Evolutionary conservation across 139 green algal genomes (phyloP), one percentile per base, ranked within the genome.

Genomic region (Coelastrella sp.): DNA sequence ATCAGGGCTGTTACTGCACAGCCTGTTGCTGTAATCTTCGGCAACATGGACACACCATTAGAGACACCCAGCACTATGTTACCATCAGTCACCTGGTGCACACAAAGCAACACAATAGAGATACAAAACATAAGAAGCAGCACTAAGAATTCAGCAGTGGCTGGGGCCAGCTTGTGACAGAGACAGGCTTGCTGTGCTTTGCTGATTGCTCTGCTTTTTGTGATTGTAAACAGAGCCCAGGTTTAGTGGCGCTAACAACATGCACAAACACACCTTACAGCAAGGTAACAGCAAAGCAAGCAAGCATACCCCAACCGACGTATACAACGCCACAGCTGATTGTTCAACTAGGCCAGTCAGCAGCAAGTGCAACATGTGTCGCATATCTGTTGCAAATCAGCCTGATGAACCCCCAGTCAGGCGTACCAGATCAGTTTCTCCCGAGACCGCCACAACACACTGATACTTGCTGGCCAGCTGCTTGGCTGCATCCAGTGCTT

Each of bases 1-100:
- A 94, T 91, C n/a, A 98, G 67, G 2, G 94, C 94, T 0, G 94
- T 97, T 6, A 98, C 84, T 5, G 91, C 89, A 84, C 94, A 98
- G 34, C 94, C 94, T 0, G 90, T 89, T 32, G 94, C 94, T 2
- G 94, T 98, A 76, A 98, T 91, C 15, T 90, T 84, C 2, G 91
- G 90, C 79, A 98, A 87, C 88, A 96, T 85, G 5, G 78, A 63
- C 8, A 81, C 67, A 6, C 94, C 94, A 72, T 95, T 96, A 25
- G 37, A 19, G 0, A 94, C 89, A 15, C 43, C 53, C 21, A 95
- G 32, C 50, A 94, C 84, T 3, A 51, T 73, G 0, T 19, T 48
- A n/a, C 94, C 93, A 51, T 95, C 89, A n/a, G 91, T 96, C 5
- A 96, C 86, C 89, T 95, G 87, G 48, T 15, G n/a, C n/a, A n/a